Percentiles rank a stretch among this genome's conserved stretches.
Evolutionary conservation across 495 filamentous ascomycete genomes (phyloP).

Genomic region (Neurospora africana): DNA sequence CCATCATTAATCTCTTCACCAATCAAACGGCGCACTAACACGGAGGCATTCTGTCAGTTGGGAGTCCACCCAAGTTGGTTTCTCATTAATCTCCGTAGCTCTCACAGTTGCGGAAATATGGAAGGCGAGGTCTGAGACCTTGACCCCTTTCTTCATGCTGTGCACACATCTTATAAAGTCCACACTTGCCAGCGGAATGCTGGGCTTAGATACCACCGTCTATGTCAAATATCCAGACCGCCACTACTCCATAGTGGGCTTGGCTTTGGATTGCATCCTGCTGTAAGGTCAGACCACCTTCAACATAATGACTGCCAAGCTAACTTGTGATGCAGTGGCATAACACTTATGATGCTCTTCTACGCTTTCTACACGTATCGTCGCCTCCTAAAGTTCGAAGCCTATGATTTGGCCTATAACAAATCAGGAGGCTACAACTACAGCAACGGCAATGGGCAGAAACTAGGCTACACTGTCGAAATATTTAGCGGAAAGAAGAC

Average conservation of each 20-base stretch:
- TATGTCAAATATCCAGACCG: slow-evolving; percentile 25
- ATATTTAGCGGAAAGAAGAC: neutral
- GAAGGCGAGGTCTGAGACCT: slow-evolving; percentile 28
- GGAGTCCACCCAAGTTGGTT: slow-evolving; percentile 35
- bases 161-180: slow-evolving; percentile 35
- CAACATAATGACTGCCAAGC: neutral
- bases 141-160: slow-evolving; percentile 36
- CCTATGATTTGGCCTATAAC: slow-evolving; percentile 23
- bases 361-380: slow-evolving; percentile 33
- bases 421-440: slow-evolving; percentile 9
- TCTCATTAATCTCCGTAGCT: slow-evolving; percentile 30
- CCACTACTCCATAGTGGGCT: slow-evolving; percentile 32
- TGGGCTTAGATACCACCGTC: slow-evolving; percentile 36
- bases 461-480: slow-evolving; percentile 13
- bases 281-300: slow-evolving; percentile 17
- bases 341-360: slow-evolving; percentile 22
- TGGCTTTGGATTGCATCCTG: slow-evolving; percentile 31
- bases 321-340: slow-evolving; percentile 13
- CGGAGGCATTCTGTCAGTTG: slow-evolving; percentile 18
- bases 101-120: slow-evolving; percentile 32
- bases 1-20: neutral
- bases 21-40: neutral
- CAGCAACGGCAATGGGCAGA: slow-evolving; percentile 3
- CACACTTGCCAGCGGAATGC: slow-evolving; percentile 27
- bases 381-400: slow-evolving; percentile 31